Percentiles rank a stretch among this genome's conserved stretches.
phyloP scores from a whole-genome alignment of 352 stramenopile species.

The Plasmopara halstedii region DNA sequence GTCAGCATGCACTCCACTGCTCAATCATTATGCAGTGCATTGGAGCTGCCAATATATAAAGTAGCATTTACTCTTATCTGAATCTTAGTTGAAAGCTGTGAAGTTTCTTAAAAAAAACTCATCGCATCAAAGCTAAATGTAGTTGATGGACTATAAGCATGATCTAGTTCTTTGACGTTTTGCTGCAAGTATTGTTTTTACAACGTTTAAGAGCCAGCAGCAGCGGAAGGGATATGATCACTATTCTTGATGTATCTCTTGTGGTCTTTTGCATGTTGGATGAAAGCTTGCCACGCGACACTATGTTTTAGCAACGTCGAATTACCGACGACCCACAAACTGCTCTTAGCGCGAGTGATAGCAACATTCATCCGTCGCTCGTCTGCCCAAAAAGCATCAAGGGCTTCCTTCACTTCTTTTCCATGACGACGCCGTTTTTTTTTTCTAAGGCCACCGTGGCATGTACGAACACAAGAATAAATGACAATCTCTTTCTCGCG shows the following conservation, averaged over 20 bases:
- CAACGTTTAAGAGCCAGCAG: too few species aligned
- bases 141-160: too few species aligned
- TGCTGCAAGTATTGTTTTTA: too few species aligned
- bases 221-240: constrained; percentile 9
- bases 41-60: too few species aligned
- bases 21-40: too few species aligned
- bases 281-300: constrained; percentile 54
- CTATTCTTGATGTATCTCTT: constrained; percentile 36
- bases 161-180: too few species aligned
- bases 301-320: constrained; percentile 61
- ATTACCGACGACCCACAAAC: constrained; percentile 86
- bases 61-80: too few species aligned
- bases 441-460: constrained; percentile 58
- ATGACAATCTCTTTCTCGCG: constrained; percentile 98
- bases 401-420: constrained; percentile 6
- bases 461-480: constrained; percentile 95
- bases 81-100: too few species aligned
- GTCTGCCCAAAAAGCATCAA: constrained; percentile 92
- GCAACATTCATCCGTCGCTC: constrained; percentile 98
- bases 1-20: too few species aligned
- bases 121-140: too few species aligned
- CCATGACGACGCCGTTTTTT: constrained; percentile 13
- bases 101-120: too few species aligned
- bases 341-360: constrained; percentile 94
- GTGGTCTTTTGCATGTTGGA: constrained; percentile 52